These are phyloP conservation scores for Trichophyton equinum DNA, from an alignment of 2,329 filamentous ascomycete genomes.

Conservation along the genomic window DNA sequence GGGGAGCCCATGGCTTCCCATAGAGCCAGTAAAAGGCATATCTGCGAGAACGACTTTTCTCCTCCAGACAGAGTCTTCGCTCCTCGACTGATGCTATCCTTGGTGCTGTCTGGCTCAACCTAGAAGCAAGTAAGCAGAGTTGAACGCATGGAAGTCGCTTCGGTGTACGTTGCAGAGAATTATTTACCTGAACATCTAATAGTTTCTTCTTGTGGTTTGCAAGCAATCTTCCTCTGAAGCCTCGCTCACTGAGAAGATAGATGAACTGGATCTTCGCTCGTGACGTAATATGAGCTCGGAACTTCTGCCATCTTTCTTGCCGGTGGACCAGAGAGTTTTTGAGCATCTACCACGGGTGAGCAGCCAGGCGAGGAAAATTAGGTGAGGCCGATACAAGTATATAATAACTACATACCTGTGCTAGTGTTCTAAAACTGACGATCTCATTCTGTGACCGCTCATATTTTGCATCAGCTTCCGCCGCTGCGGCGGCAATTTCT, in stretches of 20 bases:
- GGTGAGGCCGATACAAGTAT: not conserved
- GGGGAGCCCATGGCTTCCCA: conserved; percentile 99
- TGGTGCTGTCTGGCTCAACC: conserved; percentile 57
- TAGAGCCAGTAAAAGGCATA: conserved; percentile 79
- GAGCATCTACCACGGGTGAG: conserved; percentile 30
- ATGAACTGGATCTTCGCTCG: conserved; percentile 75
- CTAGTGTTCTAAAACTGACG: conserved; percentile 25
- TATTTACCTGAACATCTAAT: conserved; percentile 58
- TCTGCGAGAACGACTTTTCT: conserved; percentile 95
- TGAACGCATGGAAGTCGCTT: not conserved
- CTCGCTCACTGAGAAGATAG: conserved; percentile 77
- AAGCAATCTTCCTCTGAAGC: conserved; percentile 69
- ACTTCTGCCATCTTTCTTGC: conserved; percentile 62
- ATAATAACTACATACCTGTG: conserved; percentile 24
- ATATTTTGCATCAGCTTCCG: conserved; percentile 26
- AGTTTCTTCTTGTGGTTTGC: conserved; percentile 63
- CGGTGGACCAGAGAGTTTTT: conserved; percentile 55
- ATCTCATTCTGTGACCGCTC: conserved; percentile 28
- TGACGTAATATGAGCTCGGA: conserved; percentile 75
- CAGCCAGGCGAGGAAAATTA: conserved; percentile 3
- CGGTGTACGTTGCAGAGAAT: not conserved
- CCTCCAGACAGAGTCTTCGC: conserved; percentile 90
- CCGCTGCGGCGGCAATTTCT: conserved; percentile 44
- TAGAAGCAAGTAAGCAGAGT: conserved; percentile 13
- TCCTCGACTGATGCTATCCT: conserved; percentile 58